Base-by-base conservation (phyloP, 2,329 filamentous ascomycete genomes). In the Botryosphaeria dothidea region DNA sequence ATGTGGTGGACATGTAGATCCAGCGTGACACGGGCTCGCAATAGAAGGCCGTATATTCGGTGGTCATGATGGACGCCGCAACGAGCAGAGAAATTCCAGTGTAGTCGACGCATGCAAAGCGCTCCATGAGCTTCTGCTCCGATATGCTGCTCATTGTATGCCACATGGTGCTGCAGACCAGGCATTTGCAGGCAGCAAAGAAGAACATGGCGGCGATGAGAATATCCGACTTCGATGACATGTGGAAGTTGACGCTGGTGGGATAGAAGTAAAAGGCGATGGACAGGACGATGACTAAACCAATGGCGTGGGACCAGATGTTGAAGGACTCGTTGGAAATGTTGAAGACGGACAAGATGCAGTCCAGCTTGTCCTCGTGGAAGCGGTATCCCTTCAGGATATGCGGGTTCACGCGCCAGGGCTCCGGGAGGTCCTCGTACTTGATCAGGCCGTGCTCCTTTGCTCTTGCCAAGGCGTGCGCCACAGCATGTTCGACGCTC, bases 111-210 rank as follows among this genome's bases (percentile, higher is more conserved):
- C 95, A 99, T 19, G 95, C 95, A 73, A 99, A 98, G 67, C 93
- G 90, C 75, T 96, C 95, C 80, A 99, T 90, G 46, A 96, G 86
- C 21, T 88, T 87, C 72, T 96, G 89, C 70, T 96, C 92, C 19
- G 94, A 93, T 63, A 98, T 96, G 71, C 92, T 92, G 81, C 94
- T 97, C 93, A 99, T 98, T 27, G 95, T 97, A 81, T 99, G 95
- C 95, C 95, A 99, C 74, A 98, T 88, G 68, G 90, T 94, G 67
- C 91, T 96, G 88, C 95, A 99, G 74, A 94, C 88, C 64, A 99
- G 86, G 73, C 94, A 98, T 78, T 98, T 93, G 83, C 90, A 93
- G 51, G 95, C 95, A 54, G 94, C 95, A 74, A 96, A 92, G 82
- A 99, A 97, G 84, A 99, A 99, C 69, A 96, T 86, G 23, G 91